phyloP scores from a whole-genome alignment of 2,329 filamentous ascomycete genomes.

The Fusarium fujikuroi region DNA sequence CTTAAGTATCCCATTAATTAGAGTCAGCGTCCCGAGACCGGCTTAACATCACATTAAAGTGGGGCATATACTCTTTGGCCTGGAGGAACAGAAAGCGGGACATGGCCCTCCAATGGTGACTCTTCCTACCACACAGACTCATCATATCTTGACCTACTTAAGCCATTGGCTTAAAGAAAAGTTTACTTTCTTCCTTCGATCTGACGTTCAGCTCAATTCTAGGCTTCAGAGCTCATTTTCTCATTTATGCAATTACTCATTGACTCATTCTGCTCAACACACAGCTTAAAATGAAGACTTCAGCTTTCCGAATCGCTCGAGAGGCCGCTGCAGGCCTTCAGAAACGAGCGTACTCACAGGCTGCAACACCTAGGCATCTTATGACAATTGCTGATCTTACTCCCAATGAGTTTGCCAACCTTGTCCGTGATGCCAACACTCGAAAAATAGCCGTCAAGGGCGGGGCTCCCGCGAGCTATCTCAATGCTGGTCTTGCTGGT shows the following conservation, averaged over 20 bases:
- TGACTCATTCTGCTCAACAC: not conserved
- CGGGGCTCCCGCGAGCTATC: slow-evolving; percentile 61
- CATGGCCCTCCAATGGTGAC: slow-evolving; percentile 26
- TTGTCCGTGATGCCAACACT: slow-evolving; percentile 83
- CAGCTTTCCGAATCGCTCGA: slow-evolving; percentile 49
- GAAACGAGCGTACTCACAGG: slow-evolving; percentile 56
- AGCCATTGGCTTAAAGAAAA: slow-evolving; percentile 23
- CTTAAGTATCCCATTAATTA: not conserved
- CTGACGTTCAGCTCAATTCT: slow-evolving; percentile 6
- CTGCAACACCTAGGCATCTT: slow-evolving; percentile 76
- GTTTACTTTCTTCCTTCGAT: slow-evolving; percentile 11
- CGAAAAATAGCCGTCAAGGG: slow-evolving; percentile 84
- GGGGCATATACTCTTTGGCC: slow-evolving; percentile 3
- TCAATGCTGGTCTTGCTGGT: slow-evolving; percentile 73
- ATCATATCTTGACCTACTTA: slow-evolving; percentile 19
- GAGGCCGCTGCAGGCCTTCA: slow-evolving; percentile 51
- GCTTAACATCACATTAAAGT: slow-evolving; percentile 6
- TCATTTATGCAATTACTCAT: not conserved
- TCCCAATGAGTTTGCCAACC: slow-evolving; percentile 78
- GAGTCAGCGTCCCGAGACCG: slow-evolving; percentile 18
- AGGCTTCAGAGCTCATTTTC: not conserved
- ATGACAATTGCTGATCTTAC: slow-evolving; percentile 91
- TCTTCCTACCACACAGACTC: slow-evolving; percentile 25
- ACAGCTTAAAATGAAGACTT: slow-evolving; percentile 48
- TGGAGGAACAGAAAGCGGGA: slow-evolving; percentile 8